phyloP scores from a whole-genome alignment of 208 protist genomes.

The Blechomonas ayalai region DNA sequence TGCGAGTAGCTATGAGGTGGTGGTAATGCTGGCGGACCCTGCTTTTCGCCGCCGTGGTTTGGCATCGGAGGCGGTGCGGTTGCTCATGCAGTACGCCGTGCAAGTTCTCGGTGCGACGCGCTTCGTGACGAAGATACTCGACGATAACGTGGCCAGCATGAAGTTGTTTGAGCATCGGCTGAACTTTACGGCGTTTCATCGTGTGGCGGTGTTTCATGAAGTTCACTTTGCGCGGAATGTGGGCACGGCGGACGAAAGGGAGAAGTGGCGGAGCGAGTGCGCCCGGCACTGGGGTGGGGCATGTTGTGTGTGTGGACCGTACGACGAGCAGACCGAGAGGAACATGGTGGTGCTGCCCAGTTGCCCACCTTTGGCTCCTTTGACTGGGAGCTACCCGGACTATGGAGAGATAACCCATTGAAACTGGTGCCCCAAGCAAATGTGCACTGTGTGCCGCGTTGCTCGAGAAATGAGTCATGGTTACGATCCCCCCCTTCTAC shows the following conservation, averaged over 20 bases:
- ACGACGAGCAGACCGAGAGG: slow-evolving; percentile 5
- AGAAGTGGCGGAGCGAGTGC: too few relatives aligned
- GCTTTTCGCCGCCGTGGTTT: slow-evolving; percentile 56
- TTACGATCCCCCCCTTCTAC: too few relatives aligned
- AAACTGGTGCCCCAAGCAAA: too few relatives aligned
- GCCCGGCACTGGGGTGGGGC: too few relatives aligned
- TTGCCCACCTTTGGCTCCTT: too few relatives aligned
- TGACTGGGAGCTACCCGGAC: too few relatives aligned
- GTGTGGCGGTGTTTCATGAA: slow-evolving; percentile 83
- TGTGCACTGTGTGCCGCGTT: too few relatives aligned
- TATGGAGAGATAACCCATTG: too few relatives aligned
- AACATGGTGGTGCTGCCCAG: not conserved
- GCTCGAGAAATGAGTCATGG: too few relatives aligned
- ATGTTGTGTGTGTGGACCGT: slow-evolving; percentile 12
- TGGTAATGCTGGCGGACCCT: slow-evolving; percentile 87
- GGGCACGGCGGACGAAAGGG: slow-evolving; percentile 5
- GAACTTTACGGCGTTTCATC: slow-evolving; percentile 51
- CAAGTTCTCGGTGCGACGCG: slow-evolving; percentile 39
- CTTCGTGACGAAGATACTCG: slow-evolving; percentile 89
- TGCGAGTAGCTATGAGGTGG: slow-evolving; percentile 57
- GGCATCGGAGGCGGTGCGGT: slow-evolving; percentile 57
- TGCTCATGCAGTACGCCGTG: slow-evolving; percentile 84
- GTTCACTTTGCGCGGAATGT: slow-evolving; percentile 44
- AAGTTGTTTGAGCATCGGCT: slow-evolving; percentile 65
- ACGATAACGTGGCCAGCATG: slow-evolving; percentile 63